phyloP scores from a whole-genome alignment of 2,329 filamentous ascomycete species.

The Cercospora berteroae region DNA sequence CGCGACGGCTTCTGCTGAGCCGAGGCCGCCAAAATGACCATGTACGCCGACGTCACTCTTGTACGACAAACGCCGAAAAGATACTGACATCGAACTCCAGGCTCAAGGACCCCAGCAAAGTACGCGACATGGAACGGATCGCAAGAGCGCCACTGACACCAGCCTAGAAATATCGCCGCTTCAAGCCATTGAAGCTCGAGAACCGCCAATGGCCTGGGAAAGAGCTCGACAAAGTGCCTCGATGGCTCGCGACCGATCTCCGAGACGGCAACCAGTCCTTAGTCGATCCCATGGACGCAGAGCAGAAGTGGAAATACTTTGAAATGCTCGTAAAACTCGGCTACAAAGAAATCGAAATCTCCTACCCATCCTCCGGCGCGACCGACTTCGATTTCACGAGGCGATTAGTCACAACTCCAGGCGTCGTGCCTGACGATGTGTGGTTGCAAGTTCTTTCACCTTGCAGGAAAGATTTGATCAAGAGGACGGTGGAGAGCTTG shows the following conservation, averaged over 20 bases:
- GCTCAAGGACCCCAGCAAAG: slow-evolving; percentile 53
- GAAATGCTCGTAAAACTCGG: slow-evolving; percentile 88
- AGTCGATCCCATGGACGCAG: slow-evolving; percentile 90
- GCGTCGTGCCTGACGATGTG: slow-evolving; percentile 81
- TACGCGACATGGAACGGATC: background rate
- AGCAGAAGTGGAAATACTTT: slow-evolving; percentile 95
- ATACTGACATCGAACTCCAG: slow-evolving; percentile 21
- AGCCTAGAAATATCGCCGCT: slow-evolving; percentile 72
- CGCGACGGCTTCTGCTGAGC: background rate
- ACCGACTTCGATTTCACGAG: slow-evolving; percentile 96
- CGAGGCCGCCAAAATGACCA: slow-evolving; percentile 14
- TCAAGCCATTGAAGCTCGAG: slow-evolving; percentile 64
- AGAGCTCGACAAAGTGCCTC: slow-evolving; percentile 76
- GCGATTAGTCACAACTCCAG: slow-evolving; percentile 79
- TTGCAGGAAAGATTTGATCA: slow-evolving; percentile 87
- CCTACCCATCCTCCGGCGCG: slow-evolving; percentile 90
- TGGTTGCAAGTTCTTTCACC: slow-evolving; percentile 89
- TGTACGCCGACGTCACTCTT: slow-evolving; percentile 6
- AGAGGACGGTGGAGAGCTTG: slow-evolving; percentile 82
- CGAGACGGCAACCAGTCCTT: slow-evolving; percentile 93
- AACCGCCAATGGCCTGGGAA: slow-evolving; percentile 82
- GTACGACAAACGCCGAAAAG: background rate
- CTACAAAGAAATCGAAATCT: slow-evolving; percentile 97
- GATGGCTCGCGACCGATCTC: slow-evolving; percentile 87
- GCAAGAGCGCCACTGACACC: slow-evolving; percentile 41